Base-by-base conservation (phyloP, 495 filamentous ascomycete genomes). In the Aspergillus avenaceus region DNA sequence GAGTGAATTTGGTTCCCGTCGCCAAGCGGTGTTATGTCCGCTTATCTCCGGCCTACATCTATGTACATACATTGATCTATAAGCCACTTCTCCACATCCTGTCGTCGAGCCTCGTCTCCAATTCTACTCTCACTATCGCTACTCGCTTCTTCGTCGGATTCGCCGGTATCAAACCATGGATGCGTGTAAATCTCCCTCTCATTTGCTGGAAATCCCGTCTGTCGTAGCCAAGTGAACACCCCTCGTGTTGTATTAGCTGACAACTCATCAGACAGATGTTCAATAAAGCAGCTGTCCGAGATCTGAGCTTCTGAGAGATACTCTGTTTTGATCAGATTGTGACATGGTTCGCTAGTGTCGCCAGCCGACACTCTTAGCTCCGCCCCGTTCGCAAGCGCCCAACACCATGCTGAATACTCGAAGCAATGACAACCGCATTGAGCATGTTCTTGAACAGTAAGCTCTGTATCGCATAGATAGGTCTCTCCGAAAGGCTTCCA, bases 401-500 rank as follows among this genome's bases (percentile, higher is more conserved):
- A 64, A 34, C 62, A 24, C 64, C 55, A 63, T 45, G 49, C 29
- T 37, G 53, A 16, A 43, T 63, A 65, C 42, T 67, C 49, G 23
- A 67, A 25, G 37, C 50, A 62, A 52, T 65, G 60, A 41, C 5
- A 25, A 14, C n/a, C 21, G 48, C 62, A 64, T 34, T 44, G 36
- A 47, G 59, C 57, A 56, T 67, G 59, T 41, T 60, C 41, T 36
- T 45, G 55, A 37, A 65, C 55, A n/a, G 36, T 1, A 0, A 61
- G 55, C 42, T 65, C 55, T 32, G 64, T 54, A 47, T 65, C 58
- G 25, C 16, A 32, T 9, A 67, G 42, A 16, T 47, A 42, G 18
- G 55, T 65, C 13, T 16, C 28, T 8, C 60, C 56, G 50, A 65
- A 65, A n/a, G 59, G 62, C 37, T 62, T 65, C 62, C 62, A 65